Conservation (phyloP, 2,329 filamentous ascomycete genomes). For the Diaporthe vexans region DNA sequence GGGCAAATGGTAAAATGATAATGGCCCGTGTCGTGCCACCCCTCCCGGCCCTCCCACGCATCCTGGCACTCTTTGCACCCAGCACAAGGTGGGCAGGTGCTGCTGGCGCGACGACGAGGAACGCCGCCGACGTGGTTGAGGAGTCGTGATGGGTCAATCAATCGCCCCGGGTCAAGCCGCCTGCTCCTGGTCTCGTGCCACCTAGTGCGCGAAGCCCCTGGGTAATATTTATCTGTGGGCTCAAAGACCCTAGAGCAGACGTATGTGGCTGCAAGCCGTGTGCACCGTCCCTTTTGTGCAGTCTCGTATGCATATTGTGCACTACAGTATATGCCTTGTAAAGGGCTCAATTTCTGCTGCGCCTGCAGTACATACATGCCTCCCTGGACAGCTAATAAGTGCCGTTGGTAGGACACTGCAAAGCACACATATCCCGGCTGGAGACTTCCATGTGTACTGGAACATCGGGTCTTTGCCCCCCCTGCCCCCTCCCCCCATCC, state of each 20-base stretch:
- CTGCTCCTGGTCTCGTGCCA: neutral
- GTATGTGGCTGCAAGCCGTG: constrained; percentile 9
- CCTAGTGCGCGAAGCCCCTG: neutral
- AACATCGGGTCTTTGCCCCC: neutral
- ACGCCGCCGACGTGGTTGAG: constrained; percentile 20
- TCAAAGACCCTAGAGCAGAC: neutral
- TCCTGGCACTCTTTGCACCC: neutral
- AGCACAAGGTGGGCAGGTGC: constrained; percentile 1
- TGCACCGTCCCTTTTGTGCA: neutral
- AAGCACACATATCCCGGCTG: neutral
- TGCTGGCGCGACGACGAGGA: neutral
- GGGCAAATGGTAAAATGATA: constrained; percentile 16
- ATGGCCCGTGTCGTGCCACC: constrained; percentile 33
- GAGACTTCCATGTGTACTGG: neutral
- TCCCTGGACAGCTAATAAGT: neutral
- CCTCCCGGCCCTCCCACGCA: neutral
- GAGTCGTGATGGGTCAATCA: constrained; percentile 18
- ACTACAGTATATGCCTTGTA: neutral
- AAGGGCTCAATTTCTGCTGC: neutral
- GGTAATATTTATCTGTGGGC: neutral
- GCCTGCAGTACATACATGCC: neutral
- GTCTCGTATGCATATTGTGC: neutral
- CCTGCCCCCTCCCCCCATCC: neutral
- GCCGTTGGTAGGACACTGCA: neutral
- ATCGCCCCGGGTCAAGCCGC: neutral